Evolutionary conservation across 257 asterid genomes (phyloP), one percentile per base, ranked within the genome.

Genomic region (Ajuga chamaepitys): DNA sequence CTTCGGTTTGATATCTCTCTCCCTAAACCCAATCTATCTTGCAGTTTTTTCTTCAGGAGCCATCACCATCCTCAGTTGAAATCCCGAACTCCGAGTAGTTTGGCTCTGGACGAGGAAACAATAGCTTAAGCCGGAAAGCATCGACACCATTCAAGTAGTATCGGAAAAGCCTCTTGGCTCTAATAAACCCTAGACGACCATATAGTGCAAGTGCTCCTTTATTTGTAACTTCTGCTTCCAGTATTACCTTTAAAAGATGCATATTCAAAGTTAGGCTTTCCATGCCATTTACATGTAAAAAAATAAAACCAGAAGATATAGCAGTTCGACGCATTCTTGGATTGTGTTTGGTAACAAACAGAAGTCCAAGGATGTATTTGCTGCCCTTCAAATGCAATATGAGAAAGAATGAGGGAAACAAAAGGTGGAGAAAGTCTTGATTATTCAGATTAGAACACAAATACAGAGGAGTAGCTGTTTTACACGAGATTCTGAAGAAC

Each of bases 161-260:
- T 6, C 95, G 80, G 77, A 90, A 94, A 69, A 94, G 95, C 79
- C 99, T 84, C 82, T 93, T 93, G 18, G 99, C 88, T 69, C 95
- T 82, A 9, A 93, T 83, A 64, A 94, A 94, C 16, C 99, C 99
- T 63, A 94, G 86, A 26, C 95, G 88, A 4, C 99, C 97, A 52
- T 94, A 94, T 4, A 94, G 69, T 0, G 97, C 97, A 53, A 94
- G 91, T 14, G 99, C 99, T 68, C 97, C 97, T 74, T 86, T 81
- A 70, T 94, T 94, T 7, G 91, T 90, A 52, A 90, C 99, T 75
- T 94, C 99, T 45, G 99, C 97, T 79, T 94, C 99, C 72, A 94
- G 70, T 20, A 97, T 88, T 70, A 91, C 98, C 97, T 91, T 72
- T 71, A 40, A 46, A 42, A 59, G 7, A 22, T 16, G 45, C 16